phyloP scores from a whole-genome alignment of 768 basidiomycete species.

The Leccinum sublutescens region DNA sequence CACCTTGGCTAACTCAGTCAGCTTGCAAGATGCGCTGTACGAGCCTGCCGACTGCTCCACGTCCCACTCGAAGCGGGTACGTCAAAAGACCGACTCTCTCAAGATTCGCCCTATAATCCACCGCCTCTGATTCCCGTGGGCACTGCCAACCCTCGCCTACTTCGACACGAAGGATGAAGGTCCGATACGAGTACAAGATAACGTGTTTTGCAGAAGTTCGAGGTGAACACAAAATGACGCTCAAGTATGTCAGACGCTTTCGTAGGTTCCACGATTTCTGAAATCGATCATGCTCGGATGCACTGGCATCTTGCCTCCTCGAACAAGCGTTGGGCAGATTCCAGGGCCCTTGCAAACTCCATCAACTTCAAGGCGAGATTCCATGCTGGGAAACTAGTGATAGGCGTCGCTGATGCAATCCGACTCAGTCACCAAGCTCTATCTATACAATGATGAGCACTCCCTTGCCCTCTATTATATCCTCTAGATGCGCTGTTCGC shows the following conservation, averaged over 20 bases:
- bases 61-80: conserved; percentile 85
- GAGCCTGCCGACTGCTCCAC: conserved; percentile 74
- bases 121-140: conserved; percentile 48
- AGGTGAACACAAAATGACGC: conserved; percentile 86
- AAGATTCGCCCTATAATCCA: conserved; percentile 48
- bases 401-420: neutral
- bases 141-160: conserved; percentile 44
- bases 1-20: too few relatives aligned
- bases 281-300: conserved; percentile 81
- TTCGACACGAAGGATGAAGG: conserved; percentile 89
- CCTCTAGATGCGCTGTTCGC: conserved; percentile 75
- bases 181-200: conserved; percentile 97
- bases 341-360: conserved; percentile 93
- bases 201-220: conserved; percentile 94
- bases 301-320: conserved; percentile 79
- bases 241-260: conserved; percentile 61
- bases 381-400: neutral
- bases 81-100: conserved; percentile 82
- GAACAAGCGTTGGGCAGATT: conserved; percentile 99
- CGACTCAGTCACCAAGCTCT: conserved; percentile 80
- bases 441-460: conserved; percentile 88
- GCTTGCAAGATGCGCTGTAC: too few relatives aligned
- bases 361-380: conserved; percentile 78
- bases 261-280: conserved; percentile 3
- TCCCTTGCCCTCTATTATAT: conserved; percentile 79